Evolutionary conservation across 2,329 filamentous ascomycete genomes (phyloP), one percentile per base, ranked within the genome.

Genomic region (Alternaria tenuissima): DNA sequence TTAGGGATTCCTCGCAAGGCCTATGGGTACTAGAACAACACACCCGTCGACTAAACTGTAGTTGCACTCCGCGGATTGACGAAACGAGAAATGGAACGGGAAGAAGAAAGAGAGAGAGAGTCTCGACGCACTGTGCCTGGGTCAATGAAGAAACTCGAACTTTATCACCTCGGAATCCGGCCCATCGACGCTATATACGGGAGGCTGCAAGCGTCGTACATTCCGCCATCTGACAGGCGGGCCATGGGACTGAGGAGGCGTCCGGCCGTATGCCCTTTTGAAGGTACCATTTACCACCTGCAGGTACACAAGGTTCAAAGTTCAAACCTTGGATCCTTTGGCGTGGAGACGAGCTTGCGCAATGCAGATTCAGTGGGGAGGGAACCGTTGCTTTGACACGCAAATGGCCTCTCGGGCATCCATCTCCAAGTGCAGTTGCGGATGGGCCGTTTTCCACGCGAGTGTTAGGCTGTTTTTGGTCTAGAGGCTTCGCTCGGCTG

Each of bases 261-360:
- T 12, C 42, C 43, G 42, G 32, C 24, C 22, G n/a, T 38, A 38
- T 48, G n/a, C 39, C 39, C 46, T 42, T 36, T 20, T 57, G 41
- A 53, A 49, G 32, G 22, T 24, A 24, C 24, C 28, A 41, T 36
- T 36, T 49, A 49, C 46, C 32, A 49, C 46, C 46, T 49, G 32
- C 46, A 49, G 46, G 20, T 36, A 36, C 32, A 43, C 6, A 34
- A 52, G 36, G 36, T 41, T 41, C 26, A 39, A 60, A 26, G 43
- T 58, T 46, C 57, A 57, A 61, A 55, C 61, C 44, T 61, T 57
- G 26, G 24, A 52, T 61, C 57, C 57, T 63, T 56, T 18, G 54
- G 24, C 57, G 36, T 39, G 57, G 49, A 57, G 57, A 61, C 57
- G 52, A 63, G 53, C 30, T 63, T 60, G 54, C 57, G 61, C 61